Evolutionary conservation across 2,329 filamentous ascomycete genomes (phyloP).

Genomic region (Cladosporium sphaerospermum): DNA sequence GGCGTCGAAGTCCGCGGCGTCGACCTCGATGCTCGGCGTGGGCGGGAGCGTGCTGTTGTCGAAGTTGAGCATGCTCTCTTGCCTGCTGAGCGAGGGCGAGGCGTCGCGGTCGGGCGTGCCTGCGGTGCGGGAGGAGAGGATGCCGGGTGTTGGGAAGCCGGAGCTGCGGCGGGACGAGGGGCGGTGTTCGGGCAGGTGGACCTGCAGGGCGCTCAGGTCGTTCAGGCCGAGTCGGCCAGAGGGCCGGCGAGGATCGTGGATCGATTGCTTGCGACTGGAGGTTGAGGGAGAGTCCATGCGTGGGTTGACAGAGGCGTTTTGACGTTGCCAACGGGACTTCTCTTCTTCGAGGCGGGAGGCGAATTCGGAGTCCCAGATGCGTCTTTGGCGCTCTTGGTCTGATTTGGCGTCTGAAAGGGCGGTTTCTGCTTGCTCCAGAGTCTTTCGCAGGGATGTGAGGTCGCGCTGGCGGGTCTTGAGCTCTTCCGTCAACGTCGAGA

Average conservation of each 20-base stretch:
- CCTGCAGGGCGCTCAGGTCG: conserved; percentile 20
- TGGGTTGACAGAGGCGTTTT: conserved; percentile 19
- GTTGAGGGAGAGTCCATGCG: conserved; percentile 33
- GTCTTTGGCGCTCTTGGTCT: conserved; percentile 54
- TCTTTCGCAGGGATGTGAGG: conserved; percentile 56
- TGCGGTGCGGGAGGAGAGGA: conserved; percentile 14
- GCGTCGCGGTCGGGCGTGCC: conserved; percentile 18
- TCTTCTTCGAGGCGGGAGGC: conserved; percentile 60
- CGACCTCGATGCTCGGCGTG: conserved; percentile 44
- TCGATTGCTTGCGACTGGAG: conserved; percentile 35
- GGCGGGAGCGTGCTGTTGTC: conserved; percentile 28
- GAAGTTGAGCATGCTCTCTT: conserved; percentile 41
- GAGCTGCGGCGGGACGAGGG: conserved; percentile 30
- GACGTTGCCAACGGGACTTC: conserved; percentile 52
- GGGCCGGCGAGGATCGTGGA: conserved; percentile 28
- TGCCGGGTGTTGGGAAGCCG: conserved; percentile 16
- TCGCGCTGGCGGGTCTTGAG: conserved; percentile 54
- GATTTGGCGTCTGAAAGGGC: conserved; percentile 54
- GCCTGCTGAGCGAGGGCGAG: conserved; percentile 32
- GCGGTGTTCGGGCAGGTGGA: conserved; percentile 13
- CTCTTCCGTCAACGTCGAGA: conserved; percentile 61
- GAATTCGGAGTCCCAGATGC: conserved; percentile 51
- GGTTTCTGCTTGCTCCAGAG: conserved; percentile 58
- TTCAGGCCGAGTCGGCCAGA: conserved; percentile 24
- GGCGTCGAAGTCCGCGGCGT: conserved; percentile 39